These are phyloP conservation scores for Teunomyces aglyptinius DNA, from an alignment of 805 yeast species.

Conservation along the genomic window DNA sequence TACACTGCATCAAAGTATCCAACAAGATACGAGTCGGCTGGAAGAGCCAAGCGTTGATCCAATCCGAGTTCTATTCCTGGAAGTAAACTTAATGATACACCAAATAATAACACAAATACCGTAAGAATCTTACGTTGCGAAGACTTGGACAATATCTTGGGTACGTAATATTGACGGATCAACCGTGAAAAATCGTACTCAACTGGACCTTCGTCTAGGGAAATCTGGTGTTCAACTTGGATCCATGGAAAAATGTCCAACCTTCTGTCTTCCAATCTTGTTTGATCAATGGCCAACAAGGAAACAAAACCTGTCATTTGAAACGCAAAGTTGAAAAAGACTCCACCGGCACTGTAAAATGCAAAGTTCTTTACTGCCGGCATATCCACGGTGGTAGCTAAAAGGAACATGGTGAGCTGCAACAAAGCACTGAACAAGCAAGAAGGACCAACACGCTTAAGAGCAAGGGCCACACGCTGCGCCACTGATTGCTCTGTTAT, in stretches of 20 bases:
- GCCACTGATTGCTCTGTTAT: conserved; percentile 45
- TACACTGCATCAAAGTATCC: conserved; percentile 78
- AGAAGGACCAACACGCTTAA: conserved; percentile 82
- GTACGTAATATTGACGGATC: conserved; percentile 54
- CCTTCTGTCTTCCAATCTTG: conserved; percentile 55
- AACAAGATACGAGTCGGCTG: conserved; percentile 76
- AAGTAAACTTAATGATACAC: conserved; percentile 63
- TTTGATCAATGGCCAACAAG: conserved; percentile 64
- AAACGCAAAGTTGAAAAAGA: conserved; percentile 67
- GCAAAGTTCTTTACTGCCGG: conserved; percentile 97
- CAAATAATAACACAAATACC: conserved; percentile 60
- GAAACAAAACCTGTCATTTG: conserved; percentile 84
- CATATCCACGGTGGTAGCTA: conserved; percentile 84
- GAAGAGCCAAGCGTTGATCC: conserved; percentile 88
- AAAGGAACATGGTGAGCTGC: conserved; percentile 73
- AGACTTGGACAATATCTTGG: conserved; percentile 50
- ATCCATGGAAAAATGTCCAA: conserved; percentile 64
- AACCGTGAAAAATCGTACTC: conserved; percentile 26
- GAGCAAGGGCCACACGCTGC: conserved; percentile 58
- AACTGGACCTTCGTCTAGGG: conserved; percentile 11
- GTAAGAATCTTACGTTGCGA: conserved; percentile 48
- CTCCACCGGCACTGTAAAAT: conserved; percentile 82
- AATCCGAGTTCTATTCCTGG: conserved; percentile 77
- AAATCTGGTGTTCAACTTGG: conserved; percentile 5
- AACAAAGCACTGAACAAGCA: conserved; percentile 73